These are phyloP conservation scores for Amborella trichopoda DNA, from an alignment of 164 flowering plant species.

Conservation along the genomic window DNA sequence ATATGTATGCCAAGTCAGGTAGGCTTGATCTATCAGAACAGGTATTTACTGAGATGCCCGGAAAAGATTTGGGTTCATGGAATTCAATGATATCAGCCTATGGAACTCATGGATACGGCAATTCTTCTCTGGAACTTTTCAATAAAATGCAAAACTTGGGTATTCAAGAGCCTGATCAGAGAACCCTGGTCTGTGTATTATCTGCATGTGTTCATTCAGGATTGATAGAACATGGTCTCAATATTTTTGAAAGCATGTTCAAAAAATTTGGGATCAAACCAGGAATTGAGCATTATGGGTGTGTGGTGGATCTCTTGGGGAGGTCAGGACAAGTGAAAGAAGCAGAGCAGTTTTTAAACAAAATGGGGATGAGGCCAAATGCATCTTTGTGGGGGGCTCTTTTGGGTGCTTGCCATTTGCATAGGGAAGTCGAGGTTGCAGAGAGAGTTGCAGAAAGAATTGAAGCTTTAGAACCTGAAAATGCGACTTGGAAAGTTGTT, in stretches of 20 bases:
- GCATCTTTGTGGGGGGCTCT: conserved; percentile 13
- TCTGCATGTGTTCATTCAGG: conserved; percentile 37
- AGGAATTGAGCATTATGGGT: conserved; percentile 28
- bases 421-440: conserved; percentile 7
- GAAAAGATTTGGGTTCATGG: conserved; percentile 22
- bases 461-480: conserved; percentile 8
- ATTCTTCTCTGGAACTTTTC: conserved; percentile 16
- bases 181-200: conserved; percentile 26
- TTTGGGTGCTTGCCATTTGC: conserved; percentile 12
- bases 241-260: conserved; percentile 23
- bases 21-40: conserved; percentile 4
- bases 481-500: conserved; percentile 9
- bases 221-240: conserved; percentile 26
- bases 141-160: conserved; percentile 7
- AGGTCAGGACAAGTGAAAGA: conserved; percentile 16
- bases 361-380: conserved; percentile 8
- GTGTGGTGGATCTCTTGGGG: conserved; percentile 34
- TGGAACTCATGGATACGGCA: conserved; percentile 30
- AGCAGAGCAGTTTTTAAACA: conserved; percentile 8
- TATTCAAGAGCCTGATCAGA: conserved; percentile 22
- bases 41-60: conserved; percentile 19
- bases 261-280: conserved; percentile 21
- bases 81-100: conserved; percentile 27
- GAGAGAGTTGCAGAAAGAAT: conserved; percentile 9
- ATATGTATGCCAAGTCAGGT: conserved; percentile 46